Conservation (phyloP, 495 filamentous ascomycete species). For the Coniosporium apollinis region DNA sequence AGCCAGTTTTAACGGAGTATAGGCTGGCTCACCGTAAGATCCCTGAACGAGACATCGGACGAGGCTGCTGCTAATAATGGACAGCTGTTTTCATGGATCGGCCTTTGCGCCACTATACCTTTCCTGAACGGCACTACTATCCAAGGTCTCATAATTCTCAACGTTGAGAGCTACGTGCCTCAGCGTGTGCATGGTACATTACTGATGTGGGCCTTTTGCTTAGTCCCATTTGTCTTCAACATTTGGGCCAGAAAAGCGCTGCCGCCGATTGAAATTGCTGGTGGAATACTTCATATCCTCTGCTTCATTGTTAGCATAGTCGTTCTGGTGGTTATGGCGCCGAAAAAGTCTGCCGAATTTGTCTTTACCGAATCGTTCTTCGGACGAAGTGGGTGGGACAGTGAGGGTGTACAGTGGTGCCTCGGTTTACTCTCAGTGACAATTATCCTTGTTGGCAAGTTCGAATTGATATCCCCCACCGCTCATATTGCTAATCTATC, state of each 20-base stretch:
- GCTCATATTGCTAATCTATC: constrained; percentile 3
- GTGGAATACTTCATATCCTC: constrained; percentile 36
- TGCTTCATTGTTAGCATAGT: constrained; percentile 47
- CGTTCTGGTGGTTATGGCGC: constrained; percentile 34
- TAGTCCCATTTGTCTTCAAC: constrained; percentile 2
- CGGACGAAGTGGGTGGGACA: constrained; percentile 4
- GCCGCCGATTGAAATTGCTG: constrained; percentile 3
- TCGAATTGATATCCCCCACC: neutral
- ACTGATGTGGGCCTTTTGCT: constrained; percentile 3
- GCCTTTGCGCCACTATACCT: neutral
- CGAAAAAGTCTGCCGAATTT: constrained; percentile 2
- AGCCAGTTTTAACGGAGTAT: neutral
- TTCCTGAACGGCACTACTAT: constrained; percentile 3
- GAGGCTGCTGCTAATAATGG: neutral
- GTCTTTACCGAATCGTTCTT: constrained; percentile 5
- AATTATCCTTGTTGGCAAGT: constrained; percentile 1
- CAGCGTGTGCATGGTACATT: constrained; percentile 9
- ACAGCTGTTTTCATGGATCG: neutral
- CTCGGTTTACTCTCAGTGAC: constrained; percentile 5
- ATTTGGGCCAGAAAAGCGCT: constrained; percentile 5
- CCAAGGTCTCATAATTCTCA: constrained; percentile 6
- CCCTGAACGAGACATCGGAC: neutral
- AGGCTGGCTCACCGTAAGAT: neutral
- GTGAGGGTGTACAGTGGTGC: constrained; percentile 4
- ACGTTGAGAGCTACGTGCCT: constrained; percentile 7